A percentile compares a stretch with the other conserved stretches of the same genome.
Evolutionary conservation across 495 filamentous ascomycete species (phyloP).

Genomic region (Daldinia bambusicola): DNA sequence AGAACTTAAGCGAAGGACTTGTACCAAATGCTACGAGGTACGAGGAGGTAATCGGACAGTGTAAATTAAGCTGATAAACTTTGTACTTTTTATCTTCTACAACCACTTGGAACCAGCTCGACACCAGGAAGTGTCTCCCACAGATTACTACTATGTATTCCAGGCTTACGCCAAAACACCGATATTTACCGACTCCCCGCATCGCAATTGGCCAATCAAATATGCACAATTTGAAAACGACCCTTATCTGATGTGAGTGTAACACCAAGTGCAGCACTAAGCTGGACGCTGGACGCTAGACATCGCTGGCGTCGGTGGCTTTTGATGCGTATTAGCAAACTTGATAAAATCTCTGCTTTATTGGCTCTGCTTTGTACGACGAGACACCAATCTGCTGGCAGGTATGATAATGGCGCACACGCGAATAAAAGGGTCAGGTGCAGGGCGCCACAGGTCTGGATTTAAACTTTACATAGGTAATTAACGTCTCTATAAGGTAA

Average conservation of each 20-base stretch:
- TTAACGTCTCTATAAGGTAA: background rate
- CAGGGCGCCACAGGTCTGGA: constrained; percentile 10
- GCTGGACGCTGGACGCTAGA: background rate
- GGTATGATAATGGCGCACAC: background rate
- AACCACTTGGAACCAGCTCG: background rate
- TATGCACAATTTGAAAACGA: constrained; percentile 35
- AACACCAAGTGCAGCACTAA: constrained; percentile 25
- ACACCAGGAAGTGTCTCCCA: constrained; percentile 6
- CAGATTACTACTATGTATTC: constrained; percentile 8
- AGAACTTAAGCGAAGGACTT: too few species aligned
- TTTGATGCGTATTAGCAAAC: background rate
- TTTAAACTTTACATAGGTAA: background rate
- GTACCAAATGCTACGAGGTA: background rate
- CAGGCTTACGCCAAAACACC: constrained; percentile 13
- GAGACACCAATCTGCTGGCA: background rate
- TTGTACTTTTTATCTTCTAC: background rate
- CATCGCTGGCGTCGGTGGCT: background rate
- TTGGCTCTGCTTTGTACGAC: background rate
- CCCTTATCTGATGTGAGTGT: constrained; percentile 31
- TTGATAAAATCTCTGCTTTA: background rate
- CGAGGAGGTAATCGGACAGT: background rate
- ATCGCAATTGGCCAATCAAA: constrained; percentile 40
- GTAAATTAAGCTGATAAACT: background rate
- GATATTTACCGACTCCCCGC: constrained; percentile 33
- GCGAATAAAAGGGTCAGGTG: background rate